Evolutionary conservation across 768 basidiomycete genomes (phyloP), one percentile per base, ranked within the genome.

Genomic region (Mycena chlorophos): DNA sequence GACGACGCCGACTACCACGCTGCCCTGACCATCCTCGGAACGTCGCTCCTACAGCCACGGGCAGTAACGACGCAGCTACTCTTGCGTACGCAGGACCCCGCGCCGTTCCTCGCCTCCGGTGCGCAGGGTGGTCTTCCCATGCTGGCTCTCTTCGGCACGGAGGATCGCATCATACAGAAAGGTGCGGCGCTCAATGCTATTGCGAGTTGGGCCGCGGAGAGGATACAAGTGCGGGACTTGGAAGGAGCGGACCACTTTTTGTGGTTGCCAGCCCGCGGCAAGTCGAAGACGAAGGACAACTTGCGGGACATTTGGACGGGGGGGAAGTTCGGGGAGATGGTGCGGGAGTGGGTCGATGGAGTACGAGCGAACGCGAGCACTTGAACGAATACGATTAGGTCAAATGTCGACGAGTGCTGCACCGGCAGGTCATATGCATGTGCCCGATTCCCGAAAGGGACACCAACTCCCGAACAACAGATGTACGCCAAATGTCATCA

Each of bases 201-300:
- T 30, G 62, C 58, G 31, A 65, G 57, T 5, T 70, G 70, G 69
- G 40, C 13, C n/a, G 40, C 40, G 40, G 61, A 53, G 51, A 57
- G 68, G 51, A 47, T 63, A 49, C 65, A 46, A 19, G 53, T 61
- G 13, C 61, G 68, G 5, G 65, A 65, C 37, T 53, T 73, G 13
- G 56, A 60, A 5, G 61, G 68, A 13, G 67, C 63, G 17, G 71
- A 68, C 43, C 73, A 73, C 51, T 65, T 68, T 49, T 63, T 65
- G 4, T 71, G 69, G 68, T 50, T 70, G 27, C 45, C 58, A 5
- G 20, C 40, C 14, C 8, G n/a, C 8, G 20, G 20, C 8, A 20
- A 42, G 40, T n/a, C n/a, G n/a, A n/a, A n/a, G n/a, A n/a, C n/a
- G n/a, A n/a, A n/a, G n/a, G n/a, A n/a, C n/a, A n/a, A n/a, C n/a